Evolutionary conservation across 1,284 basidiomycete genomes (phyloP), one percentile per base, ranked within the genome.

Genomic region (Singerocomus inundabilis): DNA sequence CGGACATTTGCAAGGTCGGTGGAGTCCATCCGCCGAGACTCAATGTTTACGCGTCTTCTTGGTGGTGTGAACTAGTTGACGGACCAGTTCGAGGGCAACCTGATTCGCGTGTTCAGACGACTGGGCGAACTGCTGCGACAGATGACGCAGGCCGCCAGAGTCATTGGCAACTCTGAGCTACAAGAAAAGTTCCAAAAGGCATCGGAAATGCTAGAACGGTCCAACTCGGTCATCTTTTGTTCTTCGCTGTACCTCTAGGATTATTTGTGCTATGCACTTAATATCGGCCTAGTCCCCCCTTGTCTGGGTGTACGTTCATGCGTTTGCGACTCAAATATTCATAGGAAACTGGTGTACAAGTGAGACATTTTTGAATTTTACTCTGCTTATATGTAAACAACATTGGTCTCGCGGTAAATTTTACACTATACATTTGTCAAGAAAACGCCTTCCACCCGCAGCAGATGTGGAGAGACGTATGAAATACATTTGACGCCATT

Each of bases 51-150:
- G 28, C 28, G 28, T 28, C 43, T 46, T 38, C 47, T 24, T n/a
- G n/a, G n/a, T n/a, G n/a, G n/a, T n/a, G n/a, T n/a, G n/a, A n/a
- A n/a, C n/a, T 59, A 95, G 90, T 77, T 94, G 63, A 96, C 95
- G 1, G 96, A 98, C 68, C 89, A 95, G 51, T 99, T 99, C 60
- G 97, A 99, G 66, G 96, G 96, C 33, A 93, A 86, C 50, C 75
- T 97, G 29, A 97, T 97, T 63, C 88, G 96, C 49, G 93, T 93
- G 6, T 98, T 99, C 76, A 78, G 97, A 44, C 83, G 97, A 11
- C 72, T 99, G 28, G 92, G 95, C 55, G 97, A 99, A 71, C 81
- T 99, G 31, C 78, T 99, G 26, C 81, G 96, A 34, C 97, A 99
- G 71, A 97, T 99, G 94, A 84, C 85, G 6, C 81, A 87, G 62